These are phyloP conservation scores for Pythium dissotocum DNA, from an alignment of 352 stramenopile species.

Conservation along the genomic window DNA sequence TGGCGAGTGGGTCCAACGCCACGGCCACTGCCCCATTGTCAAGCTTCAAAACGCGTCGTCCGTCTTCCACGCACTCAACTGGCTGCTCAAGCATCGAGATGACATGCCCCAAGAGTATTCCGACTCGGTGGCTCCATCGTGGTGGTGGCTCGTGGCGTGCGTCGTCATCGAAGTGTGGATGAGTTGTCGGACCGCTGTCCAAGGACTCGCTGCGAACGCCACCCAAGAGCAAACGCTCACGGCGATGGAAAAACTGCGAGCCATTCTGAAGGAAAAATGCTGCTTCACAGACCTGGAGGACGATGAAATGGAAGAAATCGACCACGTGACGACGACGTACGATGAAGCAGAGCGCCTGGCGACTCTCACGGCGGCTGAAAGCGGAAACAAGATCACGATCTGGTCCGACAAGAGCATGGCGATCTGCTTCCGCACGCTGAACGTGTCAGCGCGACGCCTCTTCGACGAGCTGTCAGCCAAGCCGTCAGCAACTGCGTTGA, in stretches of 20 bases:
- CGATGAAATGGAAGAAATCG: no score
- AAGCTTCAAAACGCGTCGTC: slow-evolving; percentile 2
- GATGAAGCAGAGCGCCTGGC: neutral
- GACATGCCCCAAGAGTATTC: neutral
- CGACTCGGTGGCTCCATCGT: neutral
- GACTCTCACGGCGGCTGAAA: neutral
- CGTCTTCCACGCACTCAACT: slow-evolving; percentile 10
- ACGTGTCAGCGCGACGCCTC: slow-evolving; percentile 33
- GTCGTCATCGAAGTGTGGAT: slow-evolving; percentile 16
- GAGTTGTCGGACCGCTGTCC: neutral
- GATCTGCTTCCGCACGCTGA: slow-evolving; percentile 32
- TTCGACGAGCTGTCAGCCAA: slow-evolving; percentile 18
- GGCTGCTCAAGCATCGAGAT: slow-evolving; percentile 15
- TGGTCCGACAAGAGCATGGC: slow-evolving; percentile 28
- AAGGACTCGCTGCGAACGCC: neutral
- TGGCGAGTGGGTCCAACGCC: neutral
- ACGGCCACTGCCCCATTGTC: no score
- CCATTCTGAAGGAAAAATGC: neutral
- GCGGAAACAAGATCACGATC: neutral
- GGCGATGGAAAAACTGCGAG: neutral
- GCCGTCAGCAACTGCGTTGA: neutral
- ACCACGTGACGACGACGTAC: neutral
- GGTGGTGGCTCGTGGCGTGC: slow-evolving; percentile 24
- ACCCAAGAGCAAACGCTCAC: neutral
- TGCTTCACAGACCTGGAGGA: neutral